These are phyloP conservation scores for Tetracladium maxilliforme DNA, from an alignment of 2,329 filamentous ascomycete species.

Conservation along the genomic window DNA sequence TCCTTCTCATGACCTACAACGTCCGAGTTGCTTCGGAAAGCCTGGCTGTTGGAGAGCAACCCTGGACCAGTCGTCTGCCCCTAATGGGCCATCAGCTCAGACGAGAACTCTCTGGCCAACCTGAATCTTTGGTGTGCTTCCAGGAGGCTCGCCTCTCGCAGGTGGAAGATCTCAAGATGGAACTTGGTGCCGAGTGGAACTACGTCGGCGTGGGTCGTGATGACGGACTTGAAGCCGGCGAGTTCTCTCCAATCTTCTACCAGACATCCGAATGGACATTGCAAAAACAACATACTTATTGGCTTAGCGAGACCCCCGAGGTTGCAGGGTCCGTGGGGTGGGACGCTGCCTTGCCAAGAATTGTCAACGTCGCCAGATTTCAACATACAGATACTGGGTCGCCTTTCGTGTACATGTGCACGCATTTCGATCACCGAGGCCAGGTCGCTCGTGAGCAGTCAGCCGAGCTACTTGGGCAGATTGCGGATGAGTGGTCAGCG, in stretches of 20 bases:
- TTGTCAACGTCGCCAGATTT: constrained; percentile 49
- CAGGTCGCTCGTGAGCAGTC: constrained; percentile 37
- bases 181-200: constrained; percentile 33
- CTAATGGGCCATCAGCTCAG: too few relatives aligned
- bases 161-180: too few relatives aligned
- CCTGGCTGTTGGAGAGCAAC: too few relatives aligned
- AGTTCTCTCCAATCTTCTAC: constrained; percentile 73
- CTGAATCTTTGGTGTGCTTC: too few relatives aligned
- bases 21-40: too few relatives aligned
- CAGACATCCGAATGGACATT: constrained; percentile 43
- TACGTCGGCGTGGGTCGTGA: constrained; percentile 53
- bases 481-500: too few relatives aligned
- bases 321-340: constrained; percentile 39
- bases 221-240: constrained; percentile 49
- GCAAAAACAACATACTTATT: constrained; percentile 46
- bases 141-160: too few relatives aligned
- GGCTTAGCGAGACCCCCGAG: constrained; percentile 62
- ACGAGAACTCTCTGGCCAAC: too few relatives aligned
- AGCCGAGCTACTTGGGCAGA: constrained; percentile 34
- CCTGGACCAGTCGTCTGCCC: too few relatives aligned
- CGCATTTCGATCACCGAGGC: constrained; percentile 54
- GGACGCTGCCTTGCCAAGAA: constrained; percentile 42
- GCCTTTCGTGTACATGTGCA: constrained; percentile 45
- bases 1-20: too few relatives aligned
- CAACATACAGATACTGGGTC: constrained; percentile 29